Evolutionary conservation across 164 flowering plant species (phyloP).

Genomic region (Stephania yunnanensis): DNA sequence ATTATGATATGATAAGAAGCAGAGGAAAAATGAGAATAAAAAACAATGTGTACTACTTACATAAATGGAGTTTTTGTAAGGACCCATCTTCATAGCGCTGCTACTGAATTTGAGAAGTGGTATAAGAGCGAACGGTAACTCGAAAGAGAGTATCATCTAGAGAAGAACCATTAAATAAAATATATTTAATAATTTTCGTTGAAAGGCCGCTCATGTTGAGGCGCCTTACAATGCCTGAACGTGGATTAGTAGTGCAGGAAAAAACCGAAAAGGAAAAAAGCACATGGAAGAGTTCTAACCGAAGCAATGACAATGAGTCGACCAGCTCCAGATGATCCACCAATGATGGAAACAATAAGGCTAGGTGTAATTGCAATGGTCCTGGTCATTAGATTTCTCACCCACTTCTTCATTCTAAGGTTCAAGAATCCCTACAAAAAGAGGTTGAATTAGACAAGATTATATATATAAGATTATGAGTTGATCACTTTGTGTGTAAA

Average conservation of each 20-base stretch:
- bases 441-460: neutral
- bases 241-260: neutral
- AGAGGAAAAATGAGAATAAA: neutral
- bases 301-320: conserved; percentile 75
- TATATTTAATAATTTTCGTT: no score
- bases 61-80: conserved; percentile 71
- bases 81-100: conserved; percentile 88
- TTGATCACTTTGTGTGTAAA: no score
- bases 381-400: conserved; percentile 60
- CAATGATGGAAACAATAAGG: conserved; percentile 59
- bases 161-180: conserved; percentile 17
- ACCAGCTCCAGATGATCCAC: conserved; percentile 77
- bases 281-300: conserved; percentile 22
- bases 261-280: no score
- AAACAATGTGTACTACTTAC: conserved; percentile 33
- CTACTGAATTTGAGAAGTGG: conserved; percentile 96
- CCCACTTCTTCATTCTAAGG: conserved; percentile 67
- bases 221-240: neutral
- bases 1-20: neutral
- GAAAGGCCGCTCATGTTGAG: no score
- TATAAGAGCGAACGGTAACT: conserved; percentile 88
- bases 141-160: conserved; percentile 94
- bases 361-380: conserved; percentile 73
- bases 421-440: conserved; percentile 64
- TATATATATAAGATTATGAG: no score